Conservation (phyloP, 768 basidiomycete species). For the Rhodotorula taiwanensis region DNA sequence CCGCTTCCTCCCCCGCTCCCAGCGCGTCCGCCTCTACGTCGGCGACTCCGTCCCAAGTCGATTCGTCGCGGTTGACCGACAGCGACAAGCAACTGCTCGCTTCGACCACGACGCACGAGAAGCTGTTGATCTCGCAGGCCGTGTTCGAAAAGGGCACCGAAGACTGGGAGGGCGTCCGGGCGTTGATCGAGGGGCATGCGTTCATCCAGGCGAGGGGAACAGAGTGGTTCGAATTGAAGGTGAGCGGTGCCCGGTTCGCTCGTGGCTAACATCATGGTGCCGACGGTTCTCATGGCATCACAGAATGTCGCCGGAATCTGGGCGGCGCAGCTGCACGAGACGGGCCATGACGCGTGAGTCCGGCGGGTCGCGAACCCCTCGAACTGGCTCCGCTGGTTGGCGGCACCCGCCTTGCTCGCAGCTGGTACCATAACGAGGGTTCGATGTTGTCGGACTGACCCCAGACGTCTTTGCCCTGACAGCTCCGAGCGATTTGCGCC, state of each 20-base stretch:
- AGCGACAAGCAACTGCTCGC: conserved; percentile 3
- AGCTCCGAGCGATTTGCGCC: not conserved
- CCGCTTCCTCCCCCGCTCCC: no score
- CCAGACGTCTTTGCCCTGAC: no score
- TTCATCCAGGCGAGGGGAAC: not conserved
- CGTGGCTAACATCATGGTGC: no score
- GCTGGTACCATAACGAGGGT: no score
- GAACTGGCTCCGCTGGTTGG: no score
- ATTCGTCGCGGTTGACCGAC: no score
- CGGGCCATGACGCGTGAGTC: not conserved
- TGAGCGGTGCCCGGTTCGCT: not conserved
- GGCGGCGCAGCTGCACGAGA: not conserved
- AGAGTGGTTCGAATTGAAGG: conserved; percentile 19
- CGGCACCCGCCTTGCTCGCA: no score
- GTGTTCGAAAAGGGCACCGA: conserved; percentile 12
- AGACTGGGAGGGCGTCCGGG: not conserved
- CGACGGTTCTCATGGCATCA: no score
- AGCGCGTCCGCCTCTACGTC: no score
- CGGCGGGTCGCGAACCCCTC: no score
- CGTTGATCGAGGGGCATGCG: conserved; percentile 15
- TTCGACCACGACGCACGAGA: conserved; percentile 12
- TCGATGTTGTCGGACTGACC: no score
- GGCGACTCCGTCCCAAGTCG: no score
- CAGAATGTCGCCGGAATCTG: not conserved
- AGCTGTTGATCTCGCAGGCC: conserved; percentile 29